Conservation (phyloP, 148 eudicot species). For the Chenopodium berlandieri region DNA sequence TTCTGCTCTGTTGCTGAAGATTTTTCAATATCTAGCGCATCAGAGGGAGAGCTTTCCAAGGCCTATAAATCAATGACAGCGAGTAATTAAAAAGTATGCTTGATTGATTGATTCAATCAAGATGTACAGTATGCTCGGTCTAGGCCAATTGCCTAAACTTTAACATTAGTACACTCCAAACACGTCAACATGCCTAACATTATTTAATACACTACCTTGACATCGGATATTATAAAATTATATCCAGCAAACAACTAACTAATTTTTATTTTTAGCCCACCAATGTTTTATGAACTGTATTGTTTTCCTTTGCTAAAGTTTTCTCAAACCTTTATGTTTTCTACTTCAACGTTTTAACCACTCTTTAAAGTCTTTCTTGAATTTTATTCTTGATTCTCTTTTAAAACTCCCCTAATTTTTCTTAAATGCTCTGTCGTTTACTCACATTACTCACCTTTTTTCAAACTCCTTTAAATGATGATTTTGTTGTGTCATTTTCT, state of each 20-base stretch:
- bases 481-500: no score
- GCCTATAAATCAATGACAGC: slow-evolving; percentile 36
- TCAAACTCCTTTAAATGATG: no score
- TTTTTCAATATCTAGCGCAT: slow-evolving; percentile 31
- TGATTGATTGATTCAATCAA: not conserved
- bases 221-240: not conserved
- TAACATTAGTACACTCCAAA: not conserved
- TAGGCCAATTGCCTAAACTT: not conserved
- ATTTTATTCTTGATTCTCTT: no score
- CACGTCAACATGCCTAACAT: not conserved
- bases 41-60: slow-evolving; percentile 50
- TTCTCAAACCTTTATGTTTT: no score
- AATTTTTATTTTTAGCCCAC: no score
- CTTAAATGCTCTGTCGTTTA: no score
- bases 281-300: no score
- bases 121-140: not conserved
- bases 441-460: no score
- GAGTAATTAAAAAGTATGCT: not conserved
- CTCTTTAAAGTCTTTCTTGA: no score
- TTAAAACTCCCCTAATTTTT: no score
- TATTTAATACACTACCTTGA: not conserved
- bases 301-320: no score
- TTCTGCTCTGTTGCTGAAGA: slow-evolving; percentile 32
- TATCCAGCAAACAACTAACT: not conserved
- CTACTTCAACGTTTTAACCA: no score